Base-by-base conservation (phyloP, 208 protist species). In the Wallacemonas rigidus region DNA sequence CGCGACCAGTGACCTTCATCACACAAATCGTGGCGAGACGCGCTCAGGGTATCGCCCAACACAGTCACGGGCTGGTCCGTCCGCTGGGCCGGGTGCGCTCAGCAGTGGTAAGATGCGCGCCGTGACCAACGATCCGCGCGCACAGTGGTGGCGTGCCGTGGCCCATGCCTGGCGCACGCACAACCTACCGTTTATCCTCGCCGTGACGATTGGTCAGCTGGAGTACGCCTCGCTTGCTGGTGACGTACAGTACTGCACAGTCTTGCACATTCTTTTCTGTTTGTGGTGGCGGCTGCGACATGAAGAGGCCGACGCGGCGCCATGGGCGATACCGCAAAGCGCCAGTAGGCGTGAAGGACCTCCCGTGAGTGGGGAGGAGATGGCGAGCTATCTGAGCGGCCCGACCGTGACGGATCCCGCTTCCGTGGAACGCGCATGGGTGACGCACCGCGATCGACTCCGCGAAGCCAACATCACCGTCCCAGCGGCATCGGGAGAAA, bases 231-330 rank as follows among this genome's bases (percentile, higher is more conserved):
- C 89, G 8, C 81, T 93, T n/a, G 69, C 90, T 50, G 91, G 89
- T 12, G 91, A 96, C 63, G 83, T 89, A 70, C 91, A 96, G 81
- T 93, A 87, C 63, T 89, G 89, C 78, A 69, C 83, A 6, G 86
- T 92, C 17, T 60, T 96, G 4, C 94, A 92, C 75, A 72, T 93
- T 40, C 69, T 94, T 6, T 91, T 83, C 69, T 89, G 85, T 68
- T 58, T 96, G 6, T 94, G 91, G 87, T 96, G 91, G 89, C 84
- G 85, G 17, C 75, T 89, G 70, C 86, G 88, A 35, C 54, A 81
- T 40, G 47, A 81, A 63, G 77, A 72, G 73, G 67, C 67, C 61
- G 26, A 26, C 26, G 67, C 60, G 50, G 58, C 43, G 11, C 62
- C 62, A 17, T 67, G 1, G 60, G 43, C 40, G 40, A 47, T n/a